A percentile compares a stretch with the other conserved stretches of the same genome.
Conservation (phyloP, 179 eudicot genomes). For the Amaranthus tricolor region DNA sequence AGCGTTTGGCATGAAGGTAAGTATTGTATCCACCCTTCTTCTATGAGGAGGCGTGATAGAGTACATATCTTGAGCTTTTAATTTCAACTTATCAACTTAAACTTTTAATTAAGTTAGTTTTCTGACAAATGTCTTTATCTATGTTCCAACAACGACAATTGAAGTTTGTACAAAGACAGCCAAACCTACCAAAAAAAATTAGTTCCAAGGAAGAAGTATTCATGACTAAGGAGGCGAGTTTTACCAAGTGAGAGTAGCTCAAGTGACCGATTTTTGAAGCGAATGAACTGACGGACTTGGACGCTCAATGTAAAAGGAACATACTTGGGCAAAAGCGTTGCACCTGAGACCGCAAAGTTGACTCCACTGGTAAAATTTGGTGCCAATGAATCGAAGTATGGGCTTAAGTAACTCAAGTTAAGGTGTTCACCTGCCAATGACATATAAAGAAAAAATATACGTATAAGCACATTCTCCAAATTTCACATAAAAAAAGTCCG, state of each 20-base stretch:
- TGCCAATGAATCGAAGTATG: conserved; percentile 39
- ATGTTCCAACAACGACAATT: too few species aligned
- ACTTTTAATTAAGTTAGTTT: too few species aligned
- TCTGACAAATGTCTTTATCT: too few species aligned
- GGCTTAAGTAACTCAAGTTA: conserved; percentile 32
- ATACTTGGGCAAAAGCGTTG: conserved; percentile 36
- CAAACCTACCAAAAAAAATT: too few species aligned
- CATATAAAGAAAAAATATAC: background rate
- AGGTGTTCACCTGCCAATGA: conserved; percentile 30
- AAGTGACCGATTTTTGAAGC: conserved; percentile 40
- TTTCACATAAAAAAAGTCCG: too few species aligned
- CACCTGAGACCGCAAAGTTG: conserved; percentile 46
- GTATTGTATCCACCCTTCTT: too few species aligned
- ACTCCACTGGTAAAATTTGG: conserved; percentile 42
- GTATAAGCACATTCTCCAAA: background rate
- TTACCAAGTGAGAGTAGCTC: conserved; percentile 38
- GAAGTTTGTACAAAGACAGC: too few species aligned
- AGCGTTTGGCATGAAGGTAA: too few species aligned
- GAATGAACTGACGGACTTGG: conserved; percentile 46
- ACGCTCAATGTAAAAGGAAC: conserved; percentile 38
- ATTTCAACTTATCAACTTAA: too few species aligned
- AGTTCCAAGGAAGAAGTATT: background rate
- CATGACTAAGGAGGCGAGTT: background rate
- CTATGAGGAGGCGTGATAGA: too few species aligned
- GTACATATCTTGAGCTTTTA: too few species aligned